phyloP scores from a whole-genome alignment of 495 filamentous ascomycete species.

The Tuber aestivum region DNA sequence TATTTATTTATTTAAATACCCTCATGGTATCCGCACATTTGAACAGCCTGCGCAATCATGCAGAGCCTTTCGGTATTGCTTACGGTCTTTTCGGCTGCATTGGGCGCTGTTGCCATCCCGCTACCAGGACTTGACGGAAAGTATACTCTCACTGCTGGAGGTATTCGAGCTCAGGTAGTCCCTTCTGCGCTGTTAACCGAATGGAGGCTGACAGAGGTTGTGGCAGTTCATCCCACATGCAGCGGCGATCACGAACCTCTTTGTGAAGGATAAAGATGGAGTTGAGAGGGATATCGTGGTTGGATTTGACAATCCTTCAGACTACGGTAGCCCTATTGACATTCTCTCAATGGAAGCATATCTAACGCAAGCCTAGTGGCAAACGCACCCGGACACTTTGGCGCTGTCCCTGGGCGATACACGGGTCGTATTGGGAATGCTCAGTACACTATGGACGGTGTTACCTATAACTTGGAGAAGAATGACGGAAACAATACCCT shows the following conservation, averaged over 20 bases:
- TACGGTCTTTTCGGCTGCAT: constrained; percentile 17
- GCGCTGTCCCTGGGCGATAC: constrained; percentile 53
- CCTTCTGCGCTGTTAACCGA: not conserved
- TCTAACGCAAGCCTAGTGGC: constrained; percentile 46
- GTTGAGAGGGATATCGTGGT: constrained; percentile 52
- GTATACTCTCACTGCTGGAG: constrained; percentile 51
- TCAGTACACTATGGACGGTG: constrained; percentile 50
- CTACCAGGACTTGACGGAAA: constrained; percentile 44
- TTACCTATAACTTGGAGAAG: constrained; percentile 49
- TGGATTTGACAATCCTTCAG: constrained; percentile 50
- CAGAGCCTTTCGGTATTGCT: constrained; percentile 25
- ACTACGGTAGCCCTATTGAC: constrained; percentile 45
- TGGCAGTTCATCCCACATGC: constrained; percentile 53
- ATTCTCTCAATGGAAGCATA: constrained; percentile 39
- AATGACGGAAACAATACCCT: constrained; percentile 57
- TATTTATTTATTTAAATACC: not conserved
- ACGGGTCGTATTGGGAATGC: constrained; percentile 55
- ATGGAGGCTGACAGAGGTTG: not conserved
- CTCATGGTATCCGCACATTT: not conserved
- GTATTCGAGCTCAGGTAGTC: constrained; percentile 51
- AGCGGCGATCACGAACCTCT: constrained; percentile 54
- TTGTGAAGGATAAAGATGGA: constrained; percentile 54
- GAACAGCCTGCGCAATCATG: constrained; percentile 9
- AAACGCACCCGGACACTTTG: constrained; percentile 45
- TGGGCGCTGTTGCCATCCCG: constrained; percentile 15